Conservation (phyloP, 371 early-diverging fungal genomes). For the Rhizomucor miehei region DNA sequence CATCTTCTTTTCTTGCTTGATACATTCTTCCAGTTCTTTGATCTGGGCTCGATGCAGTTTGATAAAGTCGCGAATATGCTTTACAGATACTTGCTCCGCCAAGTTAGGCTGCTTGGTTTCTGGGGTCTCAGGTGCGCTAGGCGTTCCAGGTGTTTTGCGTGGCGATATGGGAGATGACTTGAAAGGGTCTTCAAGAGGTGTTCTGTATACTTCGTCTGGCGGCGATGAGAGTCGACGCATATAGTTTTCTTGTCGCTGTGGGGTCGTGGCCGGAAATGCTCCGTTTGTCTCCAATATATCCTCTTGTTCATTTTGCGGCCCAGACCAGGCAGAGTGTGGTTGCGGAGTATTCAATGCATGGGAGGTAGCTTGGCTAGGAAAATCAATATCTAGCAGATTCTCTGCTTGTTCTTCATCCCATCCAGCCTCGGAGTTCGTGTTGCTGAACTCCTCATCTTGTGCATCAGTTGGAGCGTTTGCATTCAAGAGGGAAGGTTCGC, state of each 20-base stretch:
- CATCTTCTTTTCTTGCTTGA: constrained; percentile 76
- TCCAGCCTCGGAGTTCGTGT: constrained; percentile 15
- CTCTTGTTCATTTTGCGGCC: no score
- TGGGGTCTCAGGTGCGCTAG: neutral
- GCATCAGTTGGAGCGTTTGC: neutral
- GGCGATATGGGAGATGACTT: neutral
- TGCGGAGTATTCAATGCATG: constrained; percentile 36
- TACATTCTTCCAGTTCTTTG: constrained; percentile 71
- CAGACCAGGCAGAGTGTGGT: constrained; percentile 15
- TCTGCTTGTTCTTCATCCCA: constrained; percentile 37
- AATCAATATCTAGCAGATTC: constrained; percentile 40
- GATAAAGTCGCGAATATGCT: constrained; percentile 65
- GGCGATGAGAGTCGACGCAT: constrained; percentile 38
- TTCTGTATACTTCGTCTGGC: constrained; percentile 24
- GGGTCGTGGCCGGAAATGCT: neutral
- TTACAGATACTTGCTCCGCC: constrained; percentile 4
- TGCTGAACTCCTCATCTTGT: constrained; percentile 10
- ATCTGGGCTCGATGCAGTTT: constrained; percentile 77
- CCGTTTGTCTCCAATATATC: neutral
- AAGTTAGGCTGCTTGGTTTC: neutral
- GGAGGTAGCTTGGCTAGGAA: constrained; percentile 24
- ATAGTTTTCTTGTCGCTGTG: constrained; percentile 25
- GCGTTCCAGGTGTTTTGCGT: neutral
- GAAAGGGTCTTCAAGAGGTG: constrained; percentile 14
- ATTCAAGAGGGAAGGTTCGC: neutral